Evolutionary conservation across 1,284 basidiomycete species (phyloP), one percentile per base, ranked within the genome.

Genomic region (Moniliella sp.): DNA sequence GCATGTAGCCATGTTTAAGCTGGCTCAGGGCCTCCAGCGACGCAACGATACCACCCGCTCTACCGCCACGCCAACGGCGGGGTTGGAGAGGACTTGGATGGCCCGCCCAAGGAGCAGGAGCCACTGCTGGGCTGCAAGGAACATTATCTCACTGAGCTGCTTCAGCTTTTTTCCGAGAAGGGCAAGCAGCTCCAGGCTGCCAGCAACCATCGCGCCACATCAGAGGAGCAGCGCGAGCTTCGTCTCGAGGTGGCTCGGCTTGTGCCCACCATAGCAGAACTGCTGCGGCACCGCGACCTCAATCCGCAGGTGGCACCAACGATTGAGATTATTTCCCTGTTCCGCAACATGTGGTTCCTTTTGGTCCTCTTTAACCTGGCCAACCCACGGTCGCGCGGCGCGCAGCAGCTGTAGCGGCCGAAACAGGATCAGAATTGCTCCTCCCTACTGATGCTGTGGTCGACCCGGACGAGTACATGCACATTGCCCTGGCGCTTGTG

Each of bases 301-400:
- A 68, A 72, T 33, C 74, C 78, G 1, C 69, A 75, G 25, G 40
- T 65, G 9, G 61, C 69, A 21, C 59, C 75, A 12, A 68, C 73
- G 2, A 55, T 70, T 1, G 74, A 75, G 28, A 59, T 80, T n/a
- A 74, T 79, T 3, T 68, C 74, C 3, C 66, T 82, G 12, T 97
- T 93, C 69, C 72, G 86, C 30, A 84, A 83, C 57, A 70, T 86
- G 64, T 97, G 88, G 88, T 82, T 91, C 62, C 64, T 93, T 9
- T 82, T 79, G 49, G 72, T 78, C 12, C 68, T 93, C 10, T 83
- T 84, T 50, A 73, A 76, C 21, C 76, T 82, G 43, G 74, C 61
- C 35, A n/a, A n/a, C n/a, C n/a, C n/a, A n/a, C n/a, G n/a, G n/a
- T n/a, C n/a, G n/a, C n/a, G n/a, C n/a, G n/a, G n/a, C n/a, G n/a